Evolutionary conservation across 805 yeast species (phyloP).

Genomic region (Yarrowia sp.): DNA sequence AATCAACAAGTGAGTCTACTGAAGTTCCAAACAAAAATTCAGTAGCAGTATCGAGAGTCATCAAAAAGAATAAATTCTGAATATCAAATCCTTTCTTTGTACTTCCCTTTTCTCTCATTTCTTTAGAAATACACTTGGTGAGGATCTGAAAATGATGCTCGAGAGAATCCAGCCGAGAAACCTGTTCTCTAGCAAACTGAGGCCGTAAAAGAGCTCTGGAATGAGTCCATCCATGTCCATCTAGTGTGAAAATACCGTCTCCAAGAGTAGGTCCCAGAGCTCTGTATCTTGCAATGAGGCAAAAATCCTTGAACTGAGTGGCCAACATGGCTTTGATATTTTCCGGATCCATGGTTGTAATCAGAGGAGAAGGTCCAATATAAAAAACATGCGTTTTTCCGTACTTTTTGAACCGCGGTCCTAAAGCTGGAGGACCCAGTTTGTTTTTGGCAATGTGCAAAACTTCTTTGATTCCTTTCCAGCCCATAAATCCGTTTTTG

Average conservation of each 20-base stretch:
- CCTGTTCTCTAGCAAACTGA: slow-evolving; percentile 39
- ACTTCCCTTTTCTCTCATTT: neutral
- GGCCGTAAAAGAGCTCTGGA: slow-evolving; percentile 41
- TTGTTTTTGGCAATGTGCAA: neutral
- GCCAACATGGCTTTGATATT: slow-evolving; percentile 39
- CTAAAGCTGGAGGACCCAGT: neutral
- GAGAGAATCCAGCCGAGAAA: slow-evolving; percentile 36
- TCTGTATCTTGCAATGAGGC: slow-evolving; percentile 35
- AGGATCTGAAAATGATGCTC: slow-evolving; percentile 35
- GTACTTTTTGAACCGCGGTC: neutral
- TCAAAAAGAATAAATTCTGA: slow-evolving; percentile 35
- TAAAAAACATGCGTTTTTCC: neutral
- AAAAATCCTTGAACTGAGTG: slow-evolving; percentile 38
- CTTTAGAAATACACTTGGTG: slow-evolving; percentile 15
- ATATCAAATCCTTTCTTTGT: slow-evolving; percentile 32
- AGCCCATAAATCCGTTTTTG: neutral
- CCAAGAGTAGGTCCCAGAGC: slow-evolving; percentile 38
- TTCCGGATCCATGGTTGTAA: slow-evolving; percentile 37
- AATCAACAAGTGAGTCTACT: slow-evolving; percentile 32
- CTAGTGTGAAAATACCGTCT: slow-evolving; percentile 41
- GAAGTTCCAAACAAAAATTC: slow-evolving; percentile 40
- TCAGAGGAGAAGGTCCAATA: neutral
- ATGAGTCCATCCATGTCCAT: slow-evolving; percentile 42
- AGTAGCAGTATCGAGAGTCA: slow-evolving; percentile 41
- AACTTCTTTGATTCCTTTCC: neutral